phyloP scores from a whole-genome alignment of 805 yeast genomes.

The Starmerella apicola region DNA sequence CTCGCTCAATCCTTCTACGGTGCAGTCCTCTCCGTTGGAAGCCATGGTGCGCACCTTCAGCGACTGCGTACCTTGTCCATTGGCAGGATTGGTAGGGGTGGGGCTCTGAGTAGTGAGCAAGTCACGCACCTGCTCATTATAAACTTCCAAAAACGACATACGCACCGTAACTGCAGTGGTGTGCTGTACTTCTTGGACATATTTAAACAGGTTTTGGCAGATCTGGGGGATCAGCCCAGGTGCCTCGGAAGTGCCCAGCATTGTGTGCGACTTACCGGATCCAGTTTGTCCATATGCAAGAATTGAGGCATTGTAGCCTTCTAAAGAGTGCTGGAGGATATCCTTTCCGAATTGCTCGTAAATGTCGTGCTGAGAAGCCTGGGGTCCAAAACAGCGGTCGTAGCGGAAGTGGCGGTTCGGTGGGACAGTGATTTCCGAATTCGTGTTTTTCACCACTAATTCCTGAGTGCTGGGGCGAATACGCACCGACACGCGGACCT shows the following conservation, averaged over 20 bases:
- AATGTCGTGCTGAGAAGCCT: conserved; percentile 36
- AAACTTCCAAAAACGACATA: conserved; percentile 59
- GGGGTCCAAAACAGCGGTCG: conserved; percentile 39
- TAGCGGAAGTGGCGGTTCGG: conserved; percentile 34
- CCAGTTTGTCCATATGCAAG: conserved; percentile 79
- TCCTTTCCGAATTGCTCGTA: conserved; percentile 47
- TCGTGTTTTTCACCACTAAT: conserved; percentile 20
- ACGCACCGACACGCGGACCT: conserved; percentile 32
- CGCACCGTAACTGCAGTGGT: conserved; percentile 34
- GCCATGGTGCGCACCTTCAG: conserved; percentile 58
- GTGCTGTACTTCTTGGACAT: conserved; percentile 29
- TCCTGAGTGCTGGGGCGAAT: conserved; percentile 24
- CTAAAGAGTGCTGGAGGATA: conserved; percentile 47
- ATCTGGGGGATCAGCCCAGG: conserved; percentile 59
- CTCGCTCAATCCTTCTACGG: conserved; percentile 55
- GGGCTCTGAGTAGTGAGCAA: conserved; percentile 30
- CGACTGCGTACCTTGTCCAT: conserved; percentile 12
- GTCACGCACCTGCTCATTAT: conserved; percentile 66
- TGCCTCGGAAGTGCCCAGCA: conserved; percentile 45
- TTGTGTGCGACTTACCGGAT: conserved; percentile 72
- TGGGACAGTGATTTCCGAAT: conserved; percentile 16
- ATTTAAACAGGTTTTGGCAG: conserved; percentile 41
- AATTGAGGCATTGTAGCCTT: conserved; percentile 62
- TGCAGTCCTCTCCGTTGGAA: conserved; percentile 53
- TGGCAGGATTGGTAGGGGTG: conserved; percentile 6